A percentile compares a stretch with the other conserved stretches of the same genome.
phyloP scores from a whole-genome alignment of 495 filamentous ascomycete species.

The Xylaria telfairii region DNA sequence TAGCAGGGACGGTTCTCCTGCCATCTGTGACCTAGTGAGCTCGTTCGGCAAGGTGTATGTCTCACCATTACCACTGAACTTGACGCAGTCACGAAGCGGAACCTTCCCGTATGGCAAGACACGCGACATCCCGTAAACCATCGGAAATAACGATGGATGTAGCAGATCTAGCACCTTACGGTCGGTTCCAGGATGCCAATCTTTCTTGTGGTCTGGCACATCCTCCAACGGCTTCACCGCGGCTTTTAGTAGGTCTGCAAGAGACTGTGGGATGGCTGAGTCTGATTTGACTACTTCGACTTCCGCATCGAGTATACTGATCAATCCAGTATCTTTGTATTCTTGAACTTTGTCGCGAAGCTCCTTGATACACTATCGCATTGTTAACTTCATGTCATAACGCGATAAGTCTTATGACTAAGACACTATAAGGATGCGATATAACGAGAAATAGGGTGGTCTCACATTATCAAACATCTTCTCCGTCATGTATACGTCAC shows the following conservation, averaged over 20 bases:
- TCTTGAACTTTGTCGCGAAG: background rate
- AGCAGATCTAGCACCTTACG: constrained; percentile 64
- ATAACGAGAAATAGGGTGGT: background rate
- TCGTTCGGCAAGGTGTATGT: constrained; percentile 4
- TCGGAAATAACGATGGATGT: constrained; percentile 66
- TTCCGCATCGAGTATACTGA: constrained; percentile 5
- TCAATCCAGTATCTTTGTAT: background rate
- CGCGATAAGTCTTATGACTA: background rate
- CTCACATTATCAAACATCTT: constrained; percentile 58
- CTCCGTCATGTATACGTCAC: constrained; percentile 44
- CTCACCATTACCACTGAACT: constrained; percentile 50
- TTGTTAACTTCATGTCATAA: background rate
- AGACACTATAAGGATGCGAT: background rate
- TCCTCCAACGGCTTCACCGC: constrained; percentile 45
- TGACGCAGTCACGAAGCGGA: constrained; percentile 49
- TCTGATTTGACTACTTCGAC: constrained; percentile 10
- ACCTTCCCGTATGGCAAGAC: constrained; percentile 49
- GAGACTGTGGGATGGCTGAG: constrained; percentile 8
- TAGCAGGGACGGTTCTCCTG: background rate
- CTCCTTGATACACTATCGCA: constrained; percentile 7
- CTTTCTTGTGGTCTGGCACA: constrained; percentile 53
- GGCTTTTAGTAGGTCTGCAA: constrained; percentile 30
- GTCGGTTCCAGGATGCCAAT: constrained; percentile 65
- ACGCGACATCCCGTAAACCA: constrained; percentile 59
- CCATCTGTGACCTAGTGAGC: background rate